These are phyloP conservation scores for Sphaerostilbella broomeana DNA, from an alignment of 2,329 filamentous ascomycete genomes.

Conservation along the genomic window DNA sequence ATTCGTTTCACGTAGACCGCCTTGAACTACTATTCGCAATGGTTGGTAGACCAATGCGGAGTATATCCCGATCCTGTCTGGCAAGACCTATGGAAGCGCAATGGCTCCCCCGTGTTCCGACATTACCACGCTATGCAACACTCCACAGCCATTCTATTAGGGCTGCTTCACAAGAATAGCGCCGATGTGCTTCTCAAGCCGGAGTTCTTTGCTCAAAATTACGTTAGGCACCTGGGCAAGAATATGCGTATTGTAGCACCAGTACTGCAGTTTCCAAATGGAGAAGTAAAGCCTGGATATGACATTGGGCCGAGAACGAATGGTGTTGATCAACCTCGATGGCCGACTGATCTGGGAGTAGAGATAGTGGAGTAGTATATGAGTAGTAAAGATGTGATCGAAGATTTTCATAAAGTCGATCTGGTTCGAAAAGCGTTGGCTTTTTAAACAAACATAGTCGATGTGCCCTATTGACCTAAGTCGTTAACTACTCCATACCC, in stretches of 20 bases:
- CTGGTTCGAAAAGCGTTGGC: too few relatives aligned
- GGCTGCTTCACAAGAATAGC: slow-evolving; percentile 32
- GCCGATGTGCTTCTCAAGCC: slow-evolving; percentile 39
- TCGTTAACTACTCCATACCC: too few relatives aligned
- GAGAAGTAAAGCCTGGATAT: too few relatives aligned
- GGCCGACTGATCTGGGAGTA: neutral
- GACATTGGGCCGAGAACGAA: too few relatives aligned
- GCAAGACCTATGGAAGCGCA: slow-evolving; percentile 38
- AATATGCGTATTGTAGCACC: neutral
- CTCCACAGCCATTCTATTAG: slow-evolving; percentile 33
- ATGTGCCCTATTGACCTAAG: too few relatives aligned
- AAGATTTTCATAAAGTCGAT: too few relatives aligned
- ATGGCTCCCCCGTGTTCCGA: slow-evolving; percentile 42
- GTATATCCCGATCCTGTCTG: neutral
- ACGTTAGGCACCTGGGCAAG: neutral
- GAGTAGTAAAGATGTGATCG: too few relatives aligned
- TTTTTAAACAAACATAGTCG: too few relatives aligned
- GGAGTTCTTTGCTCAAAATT: slow-evolving; percentile 38
- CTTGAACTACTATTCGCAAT: neutral
- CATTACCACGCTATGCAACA: slow-evolving; percentile 44
- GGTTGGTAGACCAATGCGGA: neutral
- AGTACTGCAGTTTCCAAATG: neutral
- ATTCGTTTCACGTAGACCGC: neutral
- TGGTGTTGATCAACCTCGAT: neutral
- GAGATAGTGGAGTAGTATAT: too few relatives aligned